phyloP scores from a whole-genome alignment of 2,329 filamentous ascomycete species.

The Fusarium sp. region DNA sequence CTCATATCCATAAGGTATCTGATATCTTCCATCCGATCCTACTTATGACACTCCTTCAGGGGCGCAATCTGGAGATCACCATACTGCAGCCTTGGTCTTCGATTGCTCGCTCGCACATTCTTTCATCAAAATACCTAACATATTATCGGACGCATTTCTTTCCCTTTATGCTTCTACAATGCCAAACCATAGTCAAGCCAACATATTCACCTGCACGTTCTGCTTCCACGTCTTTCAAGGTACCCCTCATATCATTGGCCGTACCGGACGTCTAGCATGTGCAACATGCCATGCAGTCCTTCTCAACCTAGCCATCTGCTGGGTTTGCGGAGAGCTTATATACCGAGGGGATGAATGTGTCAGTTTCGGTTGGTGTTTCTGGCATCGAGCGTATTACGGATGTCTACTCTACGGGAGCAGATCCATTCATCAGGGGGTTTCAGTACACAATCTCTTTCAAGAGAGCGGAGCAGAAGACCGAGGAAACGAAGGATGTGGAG shows the following conservation, averaged over 20 bases:
- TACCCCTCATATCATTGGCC: constrained; percentile 54
- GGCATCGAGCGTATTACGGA: constrained; percentile 66
- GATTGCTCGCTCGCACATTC: background rate
- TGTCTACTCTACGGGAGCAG: constrained; percentile 62
- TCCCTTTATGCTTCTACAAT: constrained; percentile 12
- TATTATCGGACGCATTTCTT: background rate
- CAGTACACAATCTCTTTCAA: constrained; percentile 48
- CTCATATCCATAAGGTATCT: background rate
- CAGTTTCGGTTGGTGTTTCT: constrained; percentile 69
- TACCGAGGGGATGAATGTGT: constrained; percentile 63
- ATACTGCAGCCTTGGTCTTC: background rate
- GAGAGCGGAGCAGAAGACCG: constrained; percentile 3
- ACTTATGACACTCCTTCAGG: background rate
- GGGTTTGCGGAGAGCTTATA: constrained; percentile 65
- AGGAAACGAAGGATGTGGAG: constrained; percentile 3
- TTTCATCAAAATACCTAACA: background rate
- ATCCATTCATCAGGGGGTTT: constrained; percentile 48
- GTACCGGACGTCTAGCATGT: constrained; percentile 60
- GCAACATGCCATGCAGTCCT: constrained; percentile 57
- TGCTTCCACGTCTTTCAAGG: constrained; percentile 57
- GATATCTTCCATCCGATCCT: background rate
- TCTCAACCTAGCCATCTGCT: constrained; percentile 64
- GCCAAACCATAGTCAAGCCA: constrained; percentile 6
- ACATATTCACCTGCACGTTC: constrained; percentile 64
- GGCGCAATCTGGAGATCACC: background rate